phyloP scores from a whole-genome alignment of 2,329 filamentous ascomycete genomes.

The Ophiosphaerella herpotricha region DNA sequence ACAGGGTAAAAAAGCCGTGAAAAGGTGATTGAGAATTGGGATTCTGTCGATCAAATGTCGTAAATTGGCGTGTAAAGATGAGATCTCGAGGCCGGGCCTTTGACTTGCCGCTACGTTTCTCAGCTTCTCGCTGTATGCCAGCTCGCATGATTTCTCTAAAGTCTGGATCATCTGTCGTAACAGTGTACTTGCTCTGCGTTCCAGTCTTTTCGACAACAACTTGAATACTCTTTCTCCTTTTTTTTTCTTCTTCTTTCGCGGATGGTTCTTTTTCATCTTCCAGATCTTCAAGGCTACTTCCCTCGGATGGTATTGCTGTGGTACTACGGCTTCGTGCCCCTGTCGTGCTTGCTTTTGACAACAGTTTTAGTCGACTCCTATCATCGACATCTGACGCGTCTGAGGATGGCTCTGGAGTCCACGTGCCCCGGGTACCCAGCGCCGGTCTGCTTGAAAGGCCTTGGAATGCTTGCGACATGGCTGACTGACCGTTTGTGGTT shows the following conservation, averaged over 20 bases:
- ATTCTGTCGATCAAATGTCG: conserved; percentile 76
- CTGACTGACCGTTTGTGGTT: conserved; percentile 21
- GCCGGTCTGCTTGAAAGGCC: conserved; percentile 29
- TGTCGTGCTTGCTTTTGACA: conserved; percentile 43
- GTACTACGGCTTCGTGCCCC: conserved; percentile 38
- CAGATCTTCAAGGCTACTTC: conserved; percentile 18
- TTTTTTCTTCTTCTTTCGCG: conserved; percentile 16
- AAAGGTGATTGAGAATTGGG: conserved; percentile 69
- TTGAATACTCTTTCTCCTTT: conserved; percentile 49
- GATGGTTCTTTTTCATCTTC: conserved; percentile 6
- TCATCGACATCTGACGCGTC: conserved; percentile 47
- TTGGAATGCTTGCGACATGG: conserved; percentile 33
- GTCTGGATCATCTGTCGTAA: conserved; percentile 56
- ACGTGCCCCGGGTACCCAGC: conserved; percentile 26
- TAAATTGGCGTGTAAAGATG: conserved; percentile 74
- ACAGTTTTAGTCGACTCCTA: conserved; percentile 45
- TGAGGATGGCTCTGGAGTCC: conserved; percentile 33
- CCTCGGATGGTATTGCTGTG: conserved; percentile 32
- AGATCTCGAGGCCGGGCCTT: conserved; percentile 58
- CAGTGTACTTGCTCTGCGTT: conserved; percentile 52
- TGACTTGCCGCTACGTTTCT: conserved; percentile 37
- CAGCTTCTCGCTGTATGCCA: conserved; percentile 50
- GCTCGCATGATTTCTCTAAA: conserved; percentile 53
- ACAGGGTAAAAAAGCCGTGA: conserved; percentile 78
- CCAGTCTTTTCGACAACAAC: conserved; percentile 54